Base-by-base conservation (phyloP, 2,329 filamentous ascomycete genomes). In the Fusarium mangiferae region DNA sequence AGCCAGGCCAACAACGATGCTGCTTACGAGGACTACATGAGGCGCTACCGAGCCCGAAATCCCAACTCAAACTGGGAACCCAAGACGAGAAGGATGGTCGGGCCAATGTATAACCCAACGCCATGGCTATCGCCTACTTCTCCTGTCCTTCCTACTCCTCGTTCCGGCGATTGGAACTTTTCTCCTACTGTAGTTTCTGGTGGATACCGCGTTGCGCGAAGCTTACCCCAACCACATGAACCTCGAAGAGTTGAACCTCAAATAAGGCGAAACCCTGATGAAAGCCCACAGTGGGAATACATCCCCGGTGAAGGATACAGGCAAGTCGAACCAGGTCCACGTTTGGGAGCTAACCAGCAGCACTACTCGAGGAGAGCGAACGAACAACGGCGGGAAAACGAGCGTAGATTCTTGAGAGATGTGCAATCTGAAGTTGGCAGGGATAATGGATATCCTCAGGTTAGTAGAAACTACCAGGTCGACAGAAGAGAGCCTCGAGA, bases 201-300 rank as follows among this genome's bases (percentile, higher is more conserved):
- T 26, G 14, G 49, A 36, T 2, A 22, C 9, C 49, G 18, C 12
- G 9, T 36, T 26, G 9, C 7, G n/a, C n/a, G 18, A 5, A 22
- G 18, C 10, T 8, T 5, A 4, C 12, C 5, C 18, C 18, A 8
- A 8, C n/a, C n/a, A 15, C 17, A 11, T 3, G 17, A 12, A 15
- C 20, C 9, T 6, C n/a, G 13, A 20, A 26, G 20, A 7, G 41
- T 24, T 44, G 15, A 17, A 7, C 42, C 5, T n/a, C 48, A 26
- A 35, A 35, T 1, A 15, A 7, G 48, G 20, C 48, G 7, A 7
- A 2, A 26, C 9, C 9, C n/a, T 14, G 5, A 36, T 6, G 49
- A 36, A 7, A 54, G 14, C 4, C 35, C 14, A 7, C 35, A 28
- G 35, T 28, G 24, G 10, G 10, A 39, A 39, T 28, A 28, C 24